Evolutionary conservation across 305 asterid species (phyloP).

Genomic region (Withania somnifera): DNA sequence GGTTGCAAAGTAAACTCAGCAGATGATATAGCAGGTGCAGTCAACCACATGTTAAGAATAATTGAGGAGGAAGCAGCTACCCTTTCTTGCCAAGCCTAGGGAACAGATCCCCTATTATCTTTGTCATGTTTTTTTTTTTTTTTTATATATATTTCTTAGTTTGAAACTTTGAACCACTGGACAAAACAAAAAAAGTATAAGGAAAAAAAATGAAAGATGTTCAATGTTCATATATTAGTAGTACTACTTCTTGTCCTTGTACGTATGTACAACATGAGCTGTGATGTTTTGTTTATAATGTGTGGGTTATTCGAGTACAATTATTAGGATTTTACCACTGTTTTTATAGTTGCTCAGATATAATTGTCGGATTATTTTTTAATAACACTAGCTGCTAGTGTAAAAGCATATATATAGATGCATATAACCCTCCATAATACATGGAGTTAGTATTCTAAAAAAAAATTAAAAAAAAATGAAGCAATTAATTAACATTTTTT

Average conservation of each 20-base stretch:
- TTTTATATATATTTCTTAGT: no score
- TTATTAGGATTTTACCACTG: neutral
- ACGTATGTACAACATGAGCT: neutral
- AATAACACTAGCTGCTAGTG: no score
- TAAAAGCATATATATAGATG: no score
- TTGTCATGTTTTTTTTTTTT: neutral
- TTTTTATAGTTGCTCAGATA: no score
- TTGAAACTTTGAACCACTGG: neutral
- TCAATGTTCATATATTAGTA: neutral
- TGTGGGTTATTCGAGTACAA: neutral
- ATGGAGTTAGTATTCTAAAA: no score
- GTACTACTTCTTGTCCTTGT: neutral
- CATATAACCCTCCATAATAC: no score
- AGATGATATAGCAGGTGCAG: conserved; percentile 65
- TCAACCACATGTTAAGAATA: conserved; percentile 67
- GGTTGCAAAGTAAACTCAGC: conserved; percentile 73
- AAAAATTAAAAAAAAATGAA: no score
- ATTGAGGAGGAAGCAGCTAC: conserved; percentile 54
- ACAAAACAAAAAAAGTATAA: neutral
- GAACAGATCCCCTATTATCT: neutral
- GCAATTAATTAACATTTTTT: no score
- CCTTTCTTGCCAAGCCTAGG: conserved; percentile 30
- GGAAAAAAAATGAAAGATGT: neutral
- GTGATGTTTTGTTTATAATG: neutral
- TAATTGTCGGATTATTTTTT: neutral